Evolutionary conservation across 2,329 filamentous ascomycete genomes (phyloP), one percentile per base, ranked within the genome.

Genomic region (Piedraia hortae): DNA sequence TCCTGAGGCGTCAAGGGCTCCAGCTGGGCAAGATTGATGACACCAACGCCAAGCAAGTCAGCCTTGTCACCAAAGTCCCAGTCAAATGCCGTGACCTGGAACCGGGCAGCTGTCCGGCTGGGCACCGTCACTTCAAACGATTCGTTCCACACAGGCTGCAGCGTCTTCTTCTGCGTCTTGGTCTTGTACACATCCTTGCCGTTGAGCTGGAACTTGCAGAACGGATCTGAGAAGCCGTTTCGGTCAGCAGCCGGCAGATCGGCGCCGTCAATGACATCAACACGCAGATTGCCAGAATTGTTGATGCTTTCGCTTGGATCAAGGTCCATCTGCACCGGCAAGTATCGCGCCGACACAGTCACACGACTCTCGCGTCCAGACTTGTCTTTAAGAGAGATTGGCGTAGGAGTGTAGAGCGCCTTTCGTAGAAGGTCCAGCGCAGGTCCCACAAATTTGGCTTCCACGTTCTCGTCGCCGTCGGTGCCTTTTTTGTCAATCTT

Each of bases 31-130:
- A 97, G 58, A 34, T 75, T 66, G 38, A 97, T 75, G 4, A 53
- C 49, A 1, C 75, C 57, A 27, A 56, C 59, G 19, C 85, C 85
- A n/a, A 97, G 51, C 42, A 71, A 73, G 45, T 97, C 85, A 1
- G 80, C 77, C 46, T 80, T 82, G 44, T 89, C 78, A 21, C 75
- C 82, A 52, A 93, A 89, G 44, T 97, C 85, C 62, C 82, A 97
- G 41, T 97, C 85, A 42, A 69, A 89, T 2, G 93, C 67, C 25
- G 74, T 72, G 37, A 77, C 65, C 14, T 57, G 58, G 47, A 97
- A 85, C 12, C 85, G 62, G 16, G 80, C 72, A 0, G 59, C 77
- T 9, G 78, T 90, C 26, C 85, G 62, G 8, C 78, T 89, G 10
- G 74, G 66, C 23, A 97, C 53, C 1, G 66, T 55, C 1, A 75